A percentile compares a stretch with the other conserved stretches of the same genome.
Evolutionary conservation across 2,329 filamentous ascomycete species (phyloP).

Genomic region (Aureobasidium sp.): DNA sequence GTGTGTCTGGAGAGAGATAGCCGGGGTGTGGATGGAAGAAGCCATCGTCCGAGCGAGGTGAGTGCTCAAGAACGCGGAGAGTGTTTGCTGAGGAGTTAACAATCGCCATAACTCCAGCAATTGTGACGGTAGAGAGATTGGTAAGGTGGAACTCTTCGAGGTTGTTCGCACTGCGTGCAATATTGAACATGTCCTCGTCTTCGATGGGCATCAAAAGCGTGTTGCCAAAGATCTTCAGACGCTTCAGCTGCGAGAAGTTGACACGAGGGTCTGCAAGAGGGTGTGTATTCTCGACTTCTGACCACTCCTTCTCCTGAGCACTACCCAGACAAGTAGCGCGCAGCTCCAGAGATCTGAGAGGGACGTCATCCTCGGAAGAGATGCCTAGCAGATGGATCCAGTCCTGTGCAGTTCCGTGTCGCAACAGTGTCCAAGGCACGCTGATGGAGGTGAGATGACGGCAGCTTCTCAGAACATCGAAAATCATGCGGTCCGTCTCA

Average conservation of each 20-base stretch:
- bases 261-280: slow-evolving; percentile 38
- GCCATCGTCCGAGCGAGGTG: slow-evolving; percentile 46
- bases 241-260: slow-evolving; percentile 44
- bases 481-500: slow-evolving; percentile 45
- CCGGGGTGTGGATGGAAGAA: slow-evolving; percentile 47
- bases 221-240: slow-evolving; percentile 50
- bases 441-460: slow-evolving; percentile 41
- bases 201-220: slow-evolving; percentile 46
- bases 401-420: slow-evolving; percentile 41
- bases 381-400: slow-evolving; percentile 44
- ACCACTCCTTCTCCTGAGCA: slow-evolving; percentile 37
- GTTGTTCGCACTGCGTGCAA: slow-evolving; percentile 45
- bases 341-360: slow-evolving; percentile 46
- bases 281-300: slow-evolving; percentile 34
- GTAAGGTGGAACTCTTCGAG: slow-evolving; percentile 49
- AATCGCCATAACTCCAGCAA: slow-evolving; percentile 47
- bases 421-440: slow-evolving; percentile 47
- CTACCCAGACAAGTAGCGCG: slow-evolving; percentile 44
- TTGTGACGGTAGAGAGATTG: slow-evolving; percentile 46
- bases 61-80: slow-evolving; percentile 47
- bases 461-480: slow-evolving; percentile 43
- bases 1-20: slow-evolving; percentile 31
- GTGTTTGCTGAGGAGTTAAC: slow-evolving; percentile 44
- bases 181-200: slow-evolving; percentile 43
- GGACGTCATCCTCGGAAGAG: slow-evolving; percentile 31